A percentile compares a stretch with the other conserved stretches of the same genome.
These are phyloP conservation scores for Dentipellis fragilis DNA, from an alignment of 768 basidiomycete species.

Conservation along the genomic window DNA sequence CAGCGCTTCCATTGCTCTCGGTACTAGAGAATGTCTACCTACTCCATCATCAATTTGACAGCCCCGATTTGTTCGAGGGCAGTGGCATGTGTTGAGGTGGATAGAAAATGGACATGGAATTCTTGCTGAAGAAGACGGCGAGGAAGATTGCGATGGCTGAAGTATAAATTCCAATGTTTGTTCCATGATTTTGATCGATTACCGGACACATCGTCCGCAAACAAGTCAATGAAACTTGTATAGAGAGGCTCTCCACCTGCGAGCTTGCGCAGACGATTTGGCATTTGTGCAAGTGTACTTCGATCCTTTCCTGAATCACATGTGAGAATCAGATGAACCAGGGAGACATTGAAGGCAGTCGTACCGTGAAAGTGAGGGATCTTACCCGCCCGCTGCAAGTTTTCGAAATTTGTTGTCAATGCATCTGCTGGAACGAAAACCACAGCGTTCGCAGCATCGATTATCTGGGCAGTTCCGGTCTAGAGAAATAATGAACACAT, in stretches of 20 bases:
- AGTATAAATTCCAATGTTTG: slow-evolving; percentile 33
- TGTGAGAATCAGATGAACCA: too few relatives aligned
- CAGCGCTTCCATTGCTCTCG: too few relatives aligned
- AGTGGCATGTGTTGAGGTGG: slow-evolving; percentile 27
- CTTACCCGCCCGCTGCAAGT: too few relatives aligned
- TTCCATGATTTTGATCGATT: slow-evolving; percentile 36
- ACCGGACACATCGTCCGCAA: slow-evolving; percentile 32
- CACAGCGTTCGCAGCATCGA: too few relatives aligned
- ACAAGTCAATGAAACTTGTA: slow-evolving; percentile 6
- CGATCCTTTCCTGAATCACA: too few relatives aligned
- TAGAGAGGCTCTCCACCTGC: slow-evolving; percentile 8
- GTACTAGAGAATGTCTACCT: too few relatives aligned
- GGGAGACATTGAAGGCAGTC: too few relatives aligned
- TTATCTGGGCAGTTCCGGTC: too few relatives aligned
- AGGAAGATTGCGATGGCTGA: slow-evolving; percentile 27
- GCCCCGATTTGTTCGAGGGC: slow-evolving; percentile 29
- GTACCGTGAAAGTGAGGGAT: too few relatives aligned
- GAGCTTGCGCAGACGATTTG: slow-evolving; percentile 1
- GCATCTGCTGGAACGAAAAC: neutral
- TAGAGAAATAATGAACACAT: neutral
- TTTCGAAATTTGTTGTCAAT: neutral
- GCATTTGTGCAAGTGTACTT: too few relatives aligned
- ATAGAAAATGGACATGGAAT: slow-evolving; percentile 28
- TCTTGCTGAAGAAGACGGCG: slow-evolving; percentile 26
- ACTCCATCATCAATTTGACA: slow-evolving; percentile 23